phyloP scores from a whole-genome alignment of 2,329 filamentous ascomycete species.

The Penicillium olsonii region DNA sequence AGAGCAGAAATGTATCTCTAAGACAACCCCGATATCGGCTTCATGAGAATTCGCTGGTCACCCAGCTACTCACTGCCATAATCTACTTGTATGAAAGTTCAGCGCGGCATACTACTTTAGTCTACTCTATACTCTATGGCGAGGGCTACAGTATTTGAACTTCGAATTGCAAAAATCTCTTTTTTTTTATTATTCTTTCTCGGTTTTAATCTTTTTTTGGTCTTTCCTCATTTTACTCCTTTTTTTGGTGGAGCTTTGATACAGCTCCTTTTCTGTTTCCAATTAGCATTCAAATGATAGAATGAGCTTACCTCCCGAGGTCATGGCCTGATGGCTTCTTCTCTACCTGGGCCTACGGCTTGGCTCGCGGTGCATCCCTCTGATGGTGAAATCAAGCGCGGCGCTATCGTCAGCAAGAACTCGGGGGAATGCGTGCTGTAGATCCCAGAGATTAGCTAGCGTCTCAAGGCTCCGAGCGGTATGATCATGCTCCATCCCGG shows the following conservation, averaged over 20 bases:
- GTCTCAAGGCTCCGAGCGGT: neutral
- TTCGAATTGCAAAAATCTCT: neutral
- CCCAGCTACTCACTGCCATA: too few species aligned
- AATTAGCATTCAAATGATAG: neutral
- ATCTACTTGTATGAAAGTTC: neutral
- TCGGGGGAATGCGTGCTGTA: neutral
- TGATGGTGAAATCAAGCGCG: neutral
- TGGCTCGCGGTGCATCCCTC: neutral
- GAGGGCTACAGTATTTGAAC: neutral
- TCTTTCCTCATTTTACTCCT: neutral
- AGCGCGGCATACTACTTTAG: neutral
- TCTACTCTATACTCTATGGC: neutral
- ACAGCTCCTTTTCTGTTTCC: neutral
- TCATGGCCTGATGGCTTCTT: neutral
- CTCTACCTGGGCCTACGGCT: neutral
- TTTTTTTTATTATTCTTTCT: neutral
- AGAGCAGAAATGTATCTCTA: too few species aligned
- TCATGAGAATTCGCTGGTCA: too few species aligned
- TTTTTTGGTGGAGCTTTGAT: neutral
- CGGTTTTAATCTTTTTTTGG: neutral
- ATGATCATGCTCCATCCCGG: neutral
- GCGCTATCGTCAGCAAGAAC: neutral
- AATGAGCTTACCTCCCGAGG: neutral
- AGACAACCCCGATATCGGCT: too few species aligned
- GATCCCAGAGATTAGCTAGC: neutral